Percentiles rank a stretch among this genome's conserved stretches.
Evolutionary conservation across 805 yeast genomes (phyloP).

Genomic region (Metschnikowia chrysomelidarum): DNA sequence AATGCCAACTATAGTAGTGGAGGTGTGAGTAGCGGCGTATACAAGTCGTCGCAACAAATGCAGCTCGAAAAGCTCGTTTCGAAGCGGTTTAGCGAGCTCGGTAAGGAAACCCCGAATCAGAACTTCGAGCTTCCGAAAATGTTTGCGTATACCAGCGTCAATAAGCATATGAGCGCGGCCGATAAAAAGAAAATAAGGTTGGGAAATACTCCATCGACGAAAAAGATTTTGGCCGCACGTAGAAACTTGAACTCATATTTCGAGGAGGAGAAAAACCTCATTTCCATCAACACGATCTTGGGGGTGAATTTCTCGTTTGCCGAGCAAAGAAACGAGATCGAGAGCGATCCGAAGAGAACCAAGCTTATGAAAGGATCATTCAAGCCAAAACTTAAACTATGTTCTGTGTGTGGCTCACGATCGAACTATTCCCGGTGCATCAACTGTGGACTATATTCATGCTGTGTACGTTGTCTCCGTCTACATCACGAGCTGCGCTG

Average conservation of each 20-base stretch:
- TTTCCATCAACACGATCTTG: slow-evolving; percentile 42
- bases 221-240: slow-evolving; percentile 40
- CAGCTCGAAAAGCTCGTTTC: slow-evolving; percentile 40
- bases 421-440: slow-evolving; percentile 40
- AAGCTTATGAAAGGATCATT: slow-evolving; percentile 13
- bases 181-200: slow-evolving; percentile 29
- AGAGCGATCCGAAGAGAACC: slow-evolving; percentile 15
- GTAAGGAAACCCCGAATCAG: slow-evolving; percentile 28
- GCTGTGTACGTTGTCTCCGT: slow-evolving; percentile 40
- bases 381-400: slow-evolving; percentile 36
- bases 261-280: slow-evolving; percentile 45
- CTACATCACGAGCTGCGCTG: slow-evolving; percentile 44
- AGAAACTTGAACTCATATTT: slow-evolving; percentile 44
- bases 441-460: slow-evolving; percentile 39
- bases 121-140: slow-evolving; percentile 44
- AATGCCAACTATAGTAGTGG: slow-evolving; percentile 27
- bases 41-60: slow-evolving; percentile 42
- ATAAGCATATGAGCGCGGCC: slow-evolving; percentile 20
- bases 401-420: slow-evolving; percentile 40
- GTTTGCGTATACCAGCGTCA: slow-evolving; percentile 35
- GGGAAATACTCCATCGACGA: slow-evolving; percentile 45
- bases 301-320: slow-evolving; percentile 40
- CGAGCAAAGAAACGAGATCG: slow-evolving; percentile 30
- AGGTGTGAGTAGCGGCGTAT: slow-evolving; percentile 29
- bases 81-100: slow-evolving; percentile 35